phyloP scores from a whole-genome alignment of 1,284 basidiomycete species.

The Ceratobasidium sp. region DNA sequence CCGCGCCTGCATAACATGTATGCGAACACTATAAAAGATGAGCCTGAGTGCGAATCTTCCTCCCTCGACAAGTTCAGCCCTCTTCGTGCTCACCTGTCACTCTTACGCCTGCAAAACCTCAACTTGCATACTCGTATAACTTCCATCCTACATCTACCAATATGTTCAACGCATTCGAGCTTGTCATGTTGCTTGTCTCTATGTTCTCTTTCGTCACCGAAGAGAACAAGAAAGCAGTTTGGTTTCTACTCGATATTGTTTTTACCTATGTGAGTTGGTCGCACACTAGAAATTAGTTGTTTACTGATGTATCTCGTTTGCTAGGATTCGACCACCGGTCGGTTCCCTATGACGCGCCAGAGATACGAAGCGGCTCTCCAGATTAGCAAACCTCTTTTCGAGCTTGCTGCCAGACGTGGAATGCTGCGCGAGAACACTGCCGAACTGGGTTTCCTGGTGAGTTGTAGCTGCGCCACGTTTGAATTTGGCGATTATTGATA shows the following conservation, averaged over 20 bases:
- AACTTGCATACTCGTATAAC: too few species aligned
- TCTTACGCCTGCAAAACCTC: too few species aligned
- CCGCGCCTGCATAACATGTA: too few species aligned
- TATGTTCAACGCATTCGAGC: constrained; percentile 3
- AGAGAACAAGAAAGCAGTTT: background rate
- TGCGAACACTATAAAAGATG: too few species aligned
- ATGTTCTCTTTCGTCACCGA: constrained; percentile 10
- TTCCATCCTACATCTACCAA: background rate
- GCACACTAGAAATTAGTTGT: background rate
- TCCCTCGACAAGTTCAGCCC: too few species aligned
- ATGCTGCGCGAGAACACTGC: background rate
- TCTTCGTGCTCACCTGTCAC: too few species aligned
- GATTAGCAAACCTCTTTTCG: background rate
- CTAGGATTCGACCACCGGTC: background rate
- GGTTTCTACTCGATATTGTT: background rate
- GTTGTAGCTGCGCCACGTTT: constrained; percentile 3
- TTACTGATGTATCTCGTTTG: background rate
- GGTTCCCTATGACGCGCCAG: background rate
- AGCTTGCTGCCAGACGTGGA: background rate
- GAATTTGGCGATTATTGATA: background rate
- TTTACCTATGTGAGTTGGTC: constrained; percentile 2
- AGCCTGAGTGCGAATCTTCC: too few species aligned
- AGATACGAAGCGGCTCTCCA: background rate
- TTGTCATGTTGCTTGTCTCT: background rate
- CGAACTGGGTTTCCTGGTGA: background rate